These are phyloP conservation scores for Hansenula sp. DNA, from an alignment of 1,139 yeast species.

Conservation along the genomic window DNA sequence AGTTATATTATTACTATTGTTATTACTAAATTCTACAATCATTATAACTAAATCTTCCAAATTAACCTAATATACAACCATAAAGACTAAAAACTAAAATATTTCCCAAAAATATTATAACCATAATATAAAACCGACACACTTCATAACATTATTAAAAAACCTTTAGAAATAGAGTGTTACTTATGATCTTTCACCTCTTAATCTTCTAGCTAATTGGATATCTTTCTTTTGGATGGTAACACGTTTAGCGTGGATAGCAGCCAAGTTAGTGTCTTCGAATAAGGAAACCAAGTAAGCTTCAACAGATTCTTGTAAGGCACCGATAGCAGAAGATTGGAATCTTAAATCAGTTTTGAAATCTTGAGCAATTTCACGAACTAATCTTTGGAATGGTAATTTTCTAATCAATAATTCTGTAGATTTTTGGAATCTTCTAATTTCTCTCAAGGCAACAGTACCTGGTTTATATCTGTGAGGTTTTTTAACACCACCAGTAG, in stretches of 20 bases:
- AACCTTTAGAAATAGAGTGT: no score
- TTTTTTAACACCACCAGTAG: constrained; percentile 99
- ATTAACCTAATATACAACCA: constrained; percentile 2
- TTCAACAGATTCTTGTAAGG: constrained; percentile 98
- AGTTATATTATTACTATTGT: no score
- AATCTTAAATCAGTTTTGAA: constrained; percentile 97
- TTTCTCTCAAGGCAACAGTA: constrained; percentile 99
- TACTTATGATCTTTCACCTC: constrained; percentile 95
- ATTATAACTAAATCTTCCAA: neutral
- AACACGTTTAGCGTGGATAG: constrained; percentile 99
- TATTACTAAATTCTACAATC: no score
- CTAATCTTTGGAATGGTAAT: constrained; percentile 98
- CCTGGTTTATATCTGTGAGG: constrained; percentile 99
- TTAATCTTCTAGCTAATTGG: constrained; percentile 98
- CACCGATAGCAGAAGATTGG: constrained; percentile 99
- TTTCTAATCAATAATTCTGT: constrained; percentile 96
- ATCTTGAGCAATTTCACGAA: constrained; percentile 97
- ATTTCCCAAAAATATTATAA: neutral
- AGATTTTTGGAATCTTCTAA: constrained; percentile 98
- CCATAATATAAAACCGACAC: neutral
- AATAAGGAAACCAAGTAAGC: constrained; percentile 89
- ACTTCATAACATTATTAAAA: no score
- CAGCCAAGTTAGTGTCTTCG: constrained; percentile 98
- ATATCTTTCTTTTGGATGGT: constrained; percentile 99
- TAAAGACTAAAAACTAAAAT: neutral